A percentile compares a stretch with the other conserved stretches of the same genome.
phyloP scores from a whole-genome alignment of 2,329 filamentous ascomycete species.

The Penicillium griseofulvum region DNA sequence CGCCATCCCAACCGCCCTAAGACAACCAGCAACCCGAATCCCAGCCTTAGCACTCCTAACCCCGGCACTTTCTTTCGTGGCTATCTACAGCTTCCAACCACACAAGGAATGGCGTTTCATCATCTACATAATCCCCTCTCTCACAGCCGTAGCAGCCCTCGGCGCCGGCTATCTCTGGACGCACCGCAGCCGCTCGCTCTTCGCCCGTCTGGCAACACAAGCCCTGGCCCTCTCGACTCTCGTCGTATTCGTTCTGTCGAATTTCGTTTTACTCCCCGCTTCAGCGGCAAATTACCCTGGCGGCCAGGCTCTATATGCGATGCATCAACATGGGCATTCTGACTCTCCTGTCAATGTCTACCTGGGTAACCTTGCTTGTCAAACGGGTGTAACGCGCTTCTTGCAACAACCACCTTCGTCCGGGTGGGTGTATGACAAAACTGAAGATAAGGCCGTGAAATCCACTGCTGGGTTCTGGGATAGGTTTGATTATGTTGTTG shows the following conservation, averaged over 20 bases:
- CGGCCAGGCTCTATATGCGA: constrained; percentile 65
- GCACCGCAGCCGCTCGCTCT: constrained; percentile 60
- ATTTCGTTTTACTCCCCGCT: constrained; percentile 70
- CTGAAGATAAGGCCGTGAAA: constrained; percentile 50
- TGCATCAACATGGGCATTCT: constrained; percentile 28
- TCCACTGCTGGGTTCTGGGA: constrained; percentile 56
- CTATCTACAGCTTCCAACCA: constrained; percentile 80
- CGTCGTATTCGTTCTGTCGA: constrained; percentile 59
- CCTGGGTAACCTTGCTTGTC: constrained; percentile 61
- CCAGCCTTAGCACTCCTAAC: constrained; percentile 55
- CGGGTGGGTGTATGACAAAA: constrained; percentile 60
- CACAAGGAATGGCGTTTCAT: constrained; percentile 98
- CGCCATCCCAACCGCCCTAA: constrained; percentile 50
- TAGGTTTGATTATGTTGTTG: constrained; percentile 58
- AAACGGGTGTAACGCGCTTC: constrained; percentile 63
- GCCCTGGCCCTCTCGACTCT: constrained; percentile 60
- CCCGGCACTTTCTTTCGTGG: constrained; percentile 70
- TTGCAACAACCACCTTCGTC: constrained; percentile 42
- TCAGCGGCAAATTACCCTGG: constrained; percentile 94
- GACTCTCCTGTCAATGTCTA: constrained; percentile 40
- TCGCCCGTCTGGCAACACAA: constrained; percentile 57
- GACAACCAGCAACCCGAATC: constrained; percentile 53
- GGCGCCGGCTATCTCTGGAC: constrained; percentile 69
- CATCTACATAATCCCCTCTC: constrained; percentile 76
- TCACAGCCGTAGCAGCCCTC: constrained; percentile 74